Evolutionary conservation across 2,329 filamentous ascomycete species (phyloP).

Genomic region (Monilinia aucupariae): DNA sequence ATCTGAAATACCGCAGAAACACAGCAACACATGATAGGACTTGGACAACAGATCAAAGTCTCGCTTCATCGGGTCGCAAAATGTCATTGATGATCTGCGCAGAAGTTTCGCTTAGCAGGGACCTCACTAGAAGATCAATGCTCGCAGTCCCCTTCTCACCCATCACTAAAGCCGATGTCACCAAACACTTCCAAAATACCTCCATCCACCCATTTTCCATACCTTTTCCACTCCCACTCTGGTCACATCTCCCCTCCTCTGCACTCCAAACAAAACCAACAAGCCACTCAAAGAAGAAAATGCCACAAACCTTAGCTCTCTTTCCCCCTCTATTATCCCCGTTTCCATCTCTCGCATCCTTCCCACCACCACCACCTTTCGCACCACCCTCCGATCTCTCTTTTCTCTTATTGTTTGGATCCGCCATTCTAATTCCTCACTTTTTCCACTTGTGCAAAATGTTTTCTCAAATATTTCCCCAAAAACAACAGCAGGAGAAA

Average conservation of each 20-base stretch:
- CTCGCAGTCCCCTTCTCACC: not conserved
- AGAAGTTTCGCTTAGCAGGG: not conserved
- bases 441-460: not conserved
- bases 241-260: too few species aligned
- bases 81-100: not conserved
- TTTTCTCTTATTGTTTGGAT: slow-evolving; percentile 20
- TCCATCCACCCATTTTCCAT: too few species aligned
- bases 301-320: slow-evolving; percentile 13
- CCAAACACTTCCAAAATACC: too few species aligned
- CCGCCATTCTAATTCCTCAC: not conserved
- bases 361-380: slow-evolving; percentile 5
- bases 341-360: slow-evolving; percentile 5
- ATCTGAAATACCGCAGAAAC: not conserved
- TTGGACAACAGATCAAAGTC: not conserved
- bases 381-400: slow-evolving; percentile 14
- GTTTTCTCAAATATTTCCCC: too few species aligned
- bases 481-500: too few species aligned
- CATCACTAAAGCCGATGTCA: too few species aligned
- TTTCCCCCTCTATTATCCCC: slow-evolving; percentile 16
- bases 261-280: not conserved
- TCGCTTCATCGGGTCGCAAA: not conserved
- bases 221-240: not conserved
- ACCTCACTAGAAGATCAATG: not conserved
- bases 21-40: not conserved
- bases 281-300: not conserved